Percentiles rank a stretch among this genome's conserved stretches.
phyloP scores from a whole-genome alignment of 2,329 filamentous ascomycete genomes.

The Pseudocercospora cruenta region DNA sequence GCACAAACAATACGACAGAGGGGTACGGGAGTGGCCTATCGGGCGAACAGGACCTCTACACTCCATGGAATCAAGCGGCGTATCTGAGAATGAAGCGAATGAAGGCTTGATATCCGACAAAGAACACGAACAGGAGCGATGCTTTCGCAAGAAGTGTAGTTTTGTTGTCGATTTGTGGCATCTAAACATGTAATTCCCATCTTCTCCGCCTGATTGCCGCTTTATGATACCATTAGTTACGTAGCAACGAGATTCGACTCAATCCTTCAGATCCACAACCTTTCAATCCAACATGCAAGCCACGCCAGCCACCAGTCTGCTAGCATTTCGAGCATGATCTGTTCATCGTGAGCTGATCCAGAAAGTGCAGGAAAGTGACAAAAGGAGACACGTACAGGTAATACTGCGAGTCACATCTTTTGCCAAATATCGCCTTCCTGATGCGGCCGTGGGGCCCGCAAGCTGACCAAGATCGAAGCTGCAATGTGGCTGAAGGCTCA shows the following conservation, averaged over 20 bases:
- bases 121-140: neutral
- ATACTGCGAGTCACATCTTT: too few species aligned
- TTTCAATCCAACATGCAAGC: neutral
- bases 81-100: neutral
- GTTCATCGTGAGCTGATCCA: neutral
- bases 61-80: neutral
- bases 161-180: neutral
- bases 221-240: neutral
- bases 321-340: neutral
- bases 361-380: too few species aligned
- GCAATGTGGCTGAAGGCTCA: neutral
- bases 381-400: too few species aligned
- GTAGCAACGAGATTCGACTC: neutral
- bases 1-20: neutral
- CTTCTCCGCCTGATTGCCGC: too few species aligned
- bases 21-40: neutral
- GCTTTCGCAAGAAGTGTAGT: neutral
- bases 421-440: too few species aligned
- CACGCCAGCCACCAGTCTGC: neutral
- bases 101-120: neutral
- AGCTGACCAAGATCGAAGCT: conserved; percentile 4
- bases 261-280: neutral
- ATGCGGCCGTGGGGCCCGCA: conserved; percentile 2
- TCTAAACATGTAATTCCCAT: neutral
- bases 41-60: conserved; percentile 5